These are phyloP conservation scores for Tolypocladium amazonense DNA, from an alignment of 2,329 filamentous ascomycete species.

Conservation along the genomic window DNA sequence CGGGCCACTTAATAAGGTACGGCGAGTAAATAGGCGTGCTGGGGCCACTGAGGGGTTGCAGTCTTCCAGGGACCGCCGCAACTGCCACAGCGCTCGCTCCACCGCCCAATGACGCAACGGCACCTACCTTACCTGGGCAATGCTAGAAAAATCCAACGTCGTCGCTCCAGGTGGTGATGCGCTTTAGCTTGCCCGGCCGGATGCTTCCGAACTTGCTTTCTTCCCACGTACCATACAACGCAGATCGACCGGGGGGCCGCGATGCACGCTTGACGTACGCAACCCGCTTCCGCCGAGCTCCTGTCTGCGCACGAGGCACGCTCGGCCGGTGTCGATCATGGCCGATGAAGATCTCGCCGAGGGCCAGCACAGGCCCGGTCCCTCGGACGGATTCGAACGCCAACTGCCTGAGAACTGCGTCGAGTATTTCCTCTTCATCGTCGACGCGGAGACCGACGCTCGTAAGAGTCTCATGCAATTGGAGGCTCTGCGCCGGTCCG, in stretches of 20 bases:
- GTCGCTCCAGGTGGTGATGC: background rate
- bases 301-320: background rate
- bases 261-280: background rate
- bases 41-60: background rate
- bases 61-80: background rate
- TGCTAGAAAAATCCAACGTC: background rate
- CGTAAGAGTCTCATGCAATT: slow-evolving; percentile 53
- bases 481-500: slow-evolving; percentile 61
- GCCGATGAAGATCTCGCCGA: background rate
- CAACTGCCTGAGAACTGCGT: slow-evolving; percentile 70
- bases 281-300: background rate
- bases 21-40: too few relatives aligned
- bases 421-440: slow-evolving; percentile 70
- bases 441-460: slow-evolving; percentile 44
- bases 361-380: background rate
- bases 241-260: background rate
- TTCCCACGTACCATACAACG: background rate
- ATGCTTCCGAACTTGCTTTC: background rate
- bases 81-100: too few relatives aligned
- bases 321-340: background rate
- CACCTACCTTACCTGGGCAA: too few relatives aligned
- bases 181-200: background rate
- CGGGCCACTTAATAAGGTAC: background rate
- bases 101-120: background rate
- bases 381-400: background rate